Conservation (phyloP, 2,329 filamentous ascomycete genomes). For the Alternaria consortialis region DNA sequence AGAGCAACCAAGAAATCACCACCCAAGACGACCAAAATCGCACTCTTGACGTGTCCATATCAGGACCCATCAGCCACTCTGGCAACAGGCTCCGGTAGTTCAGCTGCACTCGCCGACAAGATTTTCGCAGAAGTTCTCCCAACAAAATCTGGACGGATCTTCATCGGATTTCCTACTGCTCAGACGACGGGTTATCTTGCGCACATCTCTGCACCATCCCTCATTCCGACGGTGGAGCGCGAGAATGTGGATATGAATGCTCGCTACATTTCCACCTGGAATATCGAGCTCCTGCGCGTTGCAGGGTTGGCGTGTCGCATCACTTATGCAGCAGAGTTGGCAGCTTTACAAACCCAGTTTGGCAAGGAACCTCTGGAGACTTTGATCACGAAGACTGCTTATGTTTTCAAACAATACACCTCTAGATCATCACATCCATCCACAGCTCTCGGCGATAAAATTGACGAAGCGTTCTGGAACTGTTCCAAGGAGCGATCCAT, state of each 20-base stretch:
- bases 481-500: slow-evolving; percentile 80
- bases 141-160: slow-evolving; percentile 87
- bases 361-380: slow-evolving; percentile 66
- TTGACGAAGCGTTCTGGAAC: slow-evolving; percentile 97
- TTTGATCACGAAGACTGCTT: slow-evolving; percentile 79
- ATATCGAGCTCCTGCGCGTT: slow-evolving; percentile 88
- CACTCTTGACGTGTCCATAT: slow-evolving; percentile 90
- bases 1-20: slow-evolving; percentile 97
- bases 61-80: slow-evolving; percentile 77
- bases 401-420: slow-evolving; percentile 86
- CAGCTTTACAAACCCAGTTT: slow-evolving; percentile 61
- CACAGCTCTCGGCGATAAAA: slow-evolving; percentile 79
- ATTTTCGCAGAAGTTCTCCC: slow-evolving; percentile 92
- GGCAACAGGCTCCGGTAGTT: slow-evolving; percentile 58
- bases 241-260: slow-evolving; percentile 98
- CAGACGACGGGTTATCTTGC: slow-evolving; percentile 95
- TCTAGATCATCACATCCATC: slow-evolving; percentile 92
- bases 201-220: slow-evolving; percentile 93
- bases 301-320: slow-evolving; percentile 90
- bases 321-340: slow-evolving; percentile 88
- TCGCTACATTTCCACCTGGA: slow-evolving; percentile 93
- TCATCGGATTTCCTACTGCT: slow-evolving; percentile 97
- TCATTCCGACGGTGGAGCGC: slow-evolving; percentile 96
- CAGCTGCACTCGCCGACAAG: slow-evolving; percentile 69
- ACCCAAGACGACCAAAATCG: slow-evolving; percentile 83